Conservation (phyloP, 2,329 filamentous ascomycete species). For the Uncinocarpus reesii region DNA sequence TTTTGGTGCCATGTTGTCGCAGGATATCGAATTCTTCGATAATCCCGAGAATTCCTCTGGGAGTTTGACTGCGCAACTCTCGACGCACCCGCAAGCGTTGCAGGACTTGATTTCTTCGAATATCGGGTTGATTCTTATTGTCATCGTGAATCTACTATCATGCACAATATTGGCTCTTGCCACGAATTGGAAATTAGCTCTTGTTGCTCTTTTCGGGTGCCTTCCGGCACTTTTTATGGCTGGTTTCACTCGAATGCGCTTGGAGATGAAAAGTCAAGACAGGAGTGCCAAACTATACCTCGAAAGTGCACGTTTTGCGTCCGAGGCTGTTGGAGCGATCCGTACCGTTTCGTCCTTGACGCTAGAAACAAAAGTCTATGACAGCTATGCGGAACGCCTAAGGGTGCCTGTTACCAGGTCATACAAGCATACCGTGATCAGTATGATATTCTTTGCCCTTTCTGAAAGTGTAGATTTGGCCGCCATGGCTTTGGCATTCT, state of each 20-base stretch:
- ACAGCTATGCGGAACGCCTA: conserved; percentile 28
- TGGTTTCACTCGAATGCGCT: conserved; percentile 36
- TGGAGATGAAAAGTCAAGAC: conserved; percentile 41
- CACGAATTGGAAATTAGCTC: conserved; percentile 68
- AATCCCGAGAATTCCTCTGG: conserved; percentile 19
- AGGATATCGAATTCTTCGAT: conserved; percentile 26
- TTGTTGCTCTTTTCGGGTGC: conserved; percentile 47
- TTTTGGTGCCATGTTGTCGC: conserved; percentile 22
- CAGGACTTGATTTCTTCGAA: conserved; percentile 59
- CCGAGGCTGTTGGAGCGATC: conserved; percentile 43
- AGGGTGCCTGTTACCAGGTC: conserved; percentile 46
- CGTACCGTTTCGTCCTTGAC: conserved; percentile 43
- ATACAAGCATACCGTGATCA: conserved; percentile 49
- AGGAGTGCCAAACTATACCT: conserved; percentile 39
- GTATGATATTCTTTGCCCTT: conserved; percentile 54
- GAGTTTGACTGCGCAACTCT: conserved; percentile 66
- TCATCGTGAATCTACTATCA: conserved; percentile 61
- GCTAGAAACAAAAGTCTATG: conserved; percentile 36
- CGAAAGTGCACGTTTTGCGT: conserved; percentile 41
- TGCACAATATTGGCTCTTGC: conserved; percentile 56
- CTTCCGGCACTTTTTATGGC: conserved; percentile 31
- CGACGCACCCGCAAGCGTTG: conserved; percentile 58
- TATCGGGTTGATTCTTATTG: conserved; percentile 67
- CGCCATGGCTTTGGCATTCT: conserved; percentile 44
- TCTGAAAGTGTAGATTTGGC: conserved; percentile 49